Evolutionary conservation across 805 yeast genomes (phyloP).

Genomic region (Torulaspora delbrueckii): DNA sequence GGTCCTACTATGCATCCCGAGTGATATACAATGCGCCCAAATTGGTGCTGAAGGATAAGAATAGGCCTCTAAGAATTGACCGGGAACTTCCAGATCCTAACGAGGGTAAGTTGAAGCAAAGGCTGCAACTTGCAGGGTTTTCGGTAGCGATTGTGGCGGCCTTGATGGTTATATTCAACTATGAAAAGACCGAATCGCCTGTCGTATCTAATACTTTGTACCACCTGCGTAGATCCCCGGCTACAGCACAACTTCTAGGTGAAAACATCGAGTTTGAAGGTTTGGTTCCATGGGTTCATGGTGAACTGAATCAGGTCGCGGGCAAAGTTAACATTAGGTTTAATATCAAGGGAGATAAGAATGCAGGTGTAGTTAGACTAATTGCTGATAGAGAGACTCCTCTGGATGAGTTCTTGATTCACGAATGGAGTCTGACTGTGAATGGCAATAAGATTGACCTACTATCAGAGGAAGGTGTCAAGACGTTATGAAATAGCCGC

Average conservation of each 20-base stretch:
- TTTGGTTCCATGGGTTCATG: slow-evolving; percentile 79
- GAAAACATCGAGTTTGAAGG: slow-evolving; percentile 67
- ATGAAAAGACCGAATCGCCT: slow-evolving; percentile 89
- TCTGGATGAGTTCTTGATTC: slow-evolving; percentile 52
- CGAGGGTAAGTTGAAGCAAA: slow-evolving; percentile 47
- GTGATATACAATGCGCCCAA: slow-evolving; percentile 12
- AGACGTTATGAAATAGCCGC: slow-evolving; percentile 10
- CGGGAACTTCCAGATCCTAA: slow-evolving; percentile 79
- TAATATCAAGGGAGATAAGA: slow-evolving; percentile 61
- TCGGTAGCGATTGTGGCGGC: slow-evolving; percentile 49
- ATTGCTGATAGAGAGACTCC: slow-evolving; percentile 65
- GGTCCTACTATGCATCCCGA: slow-evolving; percentile 6
- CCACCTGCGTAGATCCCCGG: slow-evolving; percentile 69
- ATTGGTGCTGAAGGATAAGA: slow-evolving; percentile 19
- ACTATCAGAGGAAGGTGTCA: slow-evolving; percentile 43
- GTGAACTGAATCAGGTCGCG: slow-evolving; percentile 74
- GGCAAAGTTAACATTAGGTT: slow-evolving; percentile 76
- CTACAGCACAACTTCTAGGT: slow-evolving; percentile 63
- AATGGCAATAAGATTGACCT: slow-evolving; percentile 46
- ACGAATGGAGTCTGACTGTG: slow-evolving; percentile 57
- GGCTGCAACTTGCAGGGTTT: slow-evolving; percentile 53
- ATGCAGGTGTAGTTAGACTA: slow-evolving; percentile 50
- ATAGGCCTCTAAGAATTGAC: slow-evolving; percentile 57
- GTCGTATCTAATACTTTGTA: slow-evolving; percentile 81
- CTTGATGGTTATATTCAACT: slow-evolving; percentile 72